Percentiles rank a stretch among this genome's conserved stretches.
Conservation (phyloP, 148 eudicot species). For the Rhododendron williamsianum region DNA sequence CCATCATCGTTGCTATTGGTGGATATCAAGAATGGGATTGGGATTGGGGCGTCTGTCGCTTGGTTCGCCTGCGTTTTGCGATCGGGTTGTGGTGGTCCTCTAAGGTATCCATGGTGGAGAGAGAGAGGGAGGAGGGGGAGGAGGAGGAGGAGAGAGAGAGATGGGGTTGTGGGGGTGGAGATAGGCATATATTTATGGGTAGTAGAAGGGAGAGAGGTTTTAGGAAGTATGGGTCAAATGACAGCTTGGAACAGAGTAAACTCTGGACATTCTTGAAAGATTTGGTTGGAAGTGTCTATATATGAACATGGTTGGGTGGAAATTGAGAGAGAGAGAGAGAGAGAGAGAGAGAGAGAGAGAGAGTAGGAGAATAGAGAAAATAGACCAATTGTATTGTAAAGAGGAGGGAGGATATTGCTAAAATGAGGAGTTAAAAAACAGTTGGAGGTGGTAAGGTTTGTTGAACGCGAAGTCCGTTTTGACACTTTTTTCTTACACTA, state of each 20-base stretch:
- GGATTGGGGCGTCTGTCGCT: slow-evolving; percentile 53
- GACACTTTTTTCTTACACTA: neutral
- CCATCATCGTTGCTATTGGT: neutral
- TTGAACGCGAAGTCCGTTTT: neutral
- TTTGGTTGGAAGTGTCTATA: neutral
- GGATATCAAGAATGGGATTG: slow-evolving; percentile 34
- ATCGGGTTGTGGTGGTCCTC: slow-evolving; percentile 19
- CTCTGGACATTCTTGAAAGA: neutral
- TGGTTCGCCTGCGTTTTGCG: slow-evolving; percentile 53
- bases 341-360: neutral
- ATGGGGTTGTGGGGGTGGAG: neutral
- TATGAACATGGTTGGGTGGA: neutral
- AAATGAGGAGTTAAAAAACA: slow-evolving; percentile 2
- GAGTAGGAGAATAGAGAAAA: neutral
- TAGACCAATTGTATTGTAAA: neutral
- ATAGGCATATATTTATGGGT: neutral
- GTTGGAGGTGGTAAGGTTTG: slow-evolving; percentile 7
- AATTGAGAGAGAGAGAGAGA: neutral
- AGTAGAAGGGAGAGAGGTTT: neutral
- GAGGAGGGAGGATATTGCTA: neutral
- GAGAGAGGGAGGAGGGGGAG: neutral
- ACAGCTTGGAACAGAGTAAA: neutral
- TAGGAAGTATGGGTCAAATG: neutral
- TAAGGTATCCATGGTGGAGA: neutral
- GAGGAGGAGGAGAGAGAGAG: neutral